A percentile compares a stretch with the other conserved stretches of the same genome.
Evolutionary conservation across 1,284 basidiomycete genomes (phyloP).

Genomic region (Pisolithus thermaeus): DNA sequence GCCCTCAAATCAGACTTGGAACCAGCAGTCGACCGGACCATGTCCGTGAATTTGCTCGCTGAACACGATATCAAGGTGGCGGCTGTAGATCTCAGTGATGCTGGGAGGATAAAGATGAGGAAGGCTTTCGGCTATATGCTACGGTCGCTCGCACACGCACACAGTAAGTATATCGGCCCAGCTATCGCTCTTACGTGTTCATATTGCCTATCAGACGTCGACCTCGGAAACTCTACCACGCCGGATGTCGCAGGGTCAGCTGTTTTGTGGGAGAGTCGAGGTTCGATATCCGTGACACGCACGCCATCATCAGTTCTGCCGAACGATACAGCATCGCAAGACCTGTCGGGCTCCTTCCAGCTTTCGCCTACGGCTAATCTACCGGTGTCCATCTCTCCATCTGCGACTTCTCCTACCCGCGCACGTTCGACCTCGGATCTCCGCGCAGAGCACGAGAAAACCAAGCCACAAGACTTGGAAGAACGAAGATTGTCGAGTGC

Average conservation of each 20-base stretch:
- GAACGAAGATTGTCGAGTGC: conserved; percentile 28
- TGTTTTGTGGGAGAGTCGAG: conserved; percentile 44
- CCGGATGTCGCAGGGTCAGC: conserved; percentile 51
- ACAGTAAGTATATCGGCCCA: conserved; percentile 36
- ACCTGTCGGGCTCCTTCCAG: conserved; percentile 21
- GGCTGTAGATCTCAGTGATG: conserved; percentile 49
- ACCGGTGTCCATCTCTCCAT: conserved; percentile 30
- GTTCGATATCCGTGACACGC: conserved; percentile 40
- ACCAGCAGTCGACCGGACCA: conserved; percentile 48
- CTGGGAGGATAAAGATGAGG: conserved; percentile 57
- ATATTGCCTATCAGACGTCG: conserved; percentile 24
- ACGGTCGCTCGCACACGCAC: conserved; percentile 49
- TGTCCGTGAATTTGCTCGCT: conserved; percentile 42
- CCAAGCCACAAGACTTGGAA: conserved; percentile 27
- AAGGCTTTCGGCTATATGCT: conserved; percentile 63
- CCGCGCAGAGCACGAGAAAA: conserved; percentile 42
- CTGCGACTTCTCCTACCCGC: conserved; percentile 41
- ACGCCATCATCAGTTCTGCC: conserved; percentile 36
- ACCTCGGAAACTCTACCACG: conserved; percentile 65
- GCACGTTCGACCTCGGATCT: conserved; percentile 54
- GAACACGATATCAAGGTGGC: conserved; percentile 65
- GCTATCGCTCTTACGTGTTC: conserved; percentile 6
- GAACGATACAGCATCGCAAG: conserved; percentile 27
- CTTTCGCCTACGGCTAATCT: conserved; percentile 28
- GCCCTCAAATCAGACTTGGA: conserved; percentile 72